Conservation (phyloP, 2,329 filamentous ascomycete species). For the Hymenoscyphus fraxineus region DNA sequence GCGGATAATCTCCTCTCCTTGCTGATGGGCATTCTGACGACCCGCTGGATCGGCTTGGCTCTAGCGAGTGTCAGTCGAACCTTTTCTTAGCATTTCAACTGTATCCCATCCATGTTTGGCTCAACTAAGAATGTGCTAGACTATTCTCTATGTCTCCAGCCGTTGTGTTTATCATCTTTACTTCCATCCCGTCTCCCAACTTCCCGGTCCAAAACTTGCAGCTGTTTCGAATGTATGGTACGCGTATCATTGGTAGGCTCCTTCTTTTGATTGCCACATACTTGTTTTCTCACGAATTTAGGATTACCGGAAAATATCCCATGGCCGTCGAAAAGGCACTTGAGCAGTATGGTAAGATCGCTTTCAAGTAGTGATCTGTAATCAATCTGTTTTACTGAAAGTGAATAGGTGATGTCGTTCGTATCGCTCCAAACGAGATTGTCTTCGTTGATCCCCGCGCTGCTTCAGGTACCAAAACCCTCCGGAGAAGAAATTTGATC, state of each 20-base stretch:
- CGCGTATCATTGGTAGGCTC: constrained; percentile 8
- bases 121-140: too few relatives aligned
- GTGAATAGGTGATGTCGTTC: constrained; percentile 15
- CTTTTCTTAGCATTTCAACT: too few relatives aligned
- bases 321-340: constrained; percentile 8
- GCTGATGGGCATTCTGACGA: too few relatives aligned
- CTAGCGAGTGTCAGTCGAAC: too few relatives aligned
- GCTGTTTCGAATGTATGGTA: constrained; percentile 17
- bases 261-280: background rate
- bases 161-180: background rate
- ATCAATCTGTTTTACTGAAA: too few relatives aligned
- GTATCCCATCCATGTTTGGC: too few relatives aligned
- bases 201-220: constrained; percentile 14
- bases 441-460: constrained; percentile 19
- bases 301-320: constrained; percentile 11
- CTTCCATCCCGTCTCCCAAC: constrained; percentile 16
- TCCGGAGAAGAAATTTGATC: too few relatives aligned
- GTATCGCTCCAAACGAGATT: constrained; percentile 24
- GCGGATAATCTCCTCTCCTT: too few relatives aligned
- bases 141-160: too few relatives aligned
- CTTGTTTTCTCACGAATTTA: background rate
- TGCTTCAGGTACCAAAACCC: background rate
- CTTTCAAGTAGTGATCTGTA: too few relatives aligned
- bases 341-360: constrained; percentile 6
- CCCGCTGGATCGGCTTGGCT: too few relatives aligned